phyloP scores from a whole-genome alignment of 2,329 filamentous ascomycete genomes.

The Neofusicoccum cordaticola region DNA sequence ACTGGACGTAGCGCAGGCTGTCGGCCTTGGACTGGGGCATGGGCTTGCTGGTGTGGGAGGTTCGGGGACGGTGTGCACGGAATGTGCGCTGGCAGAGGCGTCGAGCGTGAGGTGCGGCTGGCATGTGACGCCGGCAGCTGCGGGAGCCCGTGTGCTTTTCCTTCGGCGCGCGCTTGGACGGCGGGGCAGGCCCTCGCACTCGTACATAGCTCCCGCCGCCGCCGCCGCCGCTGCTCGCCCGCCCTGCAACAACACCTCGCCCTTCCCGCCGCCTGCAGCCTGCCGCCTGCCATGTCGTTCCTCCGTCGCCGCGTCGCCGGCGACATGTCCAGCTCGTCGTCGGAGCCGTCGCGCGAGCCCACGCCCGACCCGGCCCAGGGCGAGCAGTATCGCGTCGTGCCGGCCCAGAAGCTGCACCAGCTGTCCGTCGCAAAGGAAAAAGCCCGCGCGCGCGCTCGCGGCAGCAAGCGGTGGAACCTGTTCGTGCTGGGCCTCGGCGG shows the following conservation, averaged over 20 bases:
- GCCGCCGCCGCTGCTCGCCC: no score
- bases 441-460: constrained; percentile 16
- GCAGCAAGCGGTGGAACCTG: constrained; percentile 67
- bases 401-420: constrained; percentile 48
- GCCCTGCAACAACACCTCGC: not conserved
- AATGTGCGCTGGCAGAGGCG: not conserved
- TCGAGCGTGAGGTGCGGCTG: not conserved
- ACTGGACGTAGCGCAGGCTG: constrained; percentile 58
- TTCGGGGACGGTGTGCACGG: not conserved
- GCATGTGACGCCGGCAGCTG: not conserved
- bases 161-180: no score
- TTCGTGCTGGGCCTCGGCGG: constrained; percentile 86
- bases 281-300: constrained; percentile 31
- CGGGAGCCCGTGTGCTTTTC: not conserved
- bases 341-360: constrained; percentile 38
- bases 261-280: not conserved
- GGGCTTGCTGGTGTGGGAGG: not conserved
- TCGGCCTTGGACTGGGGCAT: constrained; percentile 11
- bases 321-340: constrained; percentile 22
- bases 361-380: constrained; percentile 42
- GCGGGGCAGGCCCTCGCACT: no score
- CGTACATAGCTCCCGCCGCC: no score
- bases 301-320: constrained; percentile 35
- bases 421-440: constrained; percentile 29
- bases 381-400: constrained; percentile 52